Conservation (phyloP, 305 asterid species). For the Plantago coronopus region DNA sequence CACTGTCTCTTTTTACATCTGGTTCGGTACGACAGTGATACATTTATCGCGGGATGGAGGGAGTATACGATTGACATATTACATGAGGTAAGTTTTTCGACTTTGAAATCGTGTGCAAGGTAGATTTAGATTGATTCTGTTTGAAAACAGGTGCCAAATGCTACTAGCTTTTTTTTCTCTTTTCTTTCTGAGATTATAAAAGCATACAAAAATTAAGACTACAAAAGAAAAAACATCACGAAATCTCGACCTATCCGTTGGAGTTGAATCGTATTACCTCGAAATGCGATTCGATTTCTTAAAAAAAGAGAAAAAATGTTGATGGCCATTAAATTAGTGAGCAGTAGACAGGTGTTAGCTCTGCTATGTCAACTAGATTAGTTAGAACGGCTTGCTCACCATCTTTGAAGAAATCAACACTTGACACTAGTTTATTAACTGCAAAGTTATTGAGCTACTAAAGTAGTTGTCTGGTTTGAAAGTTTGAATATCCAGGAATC, state of each 20-base stretch:
- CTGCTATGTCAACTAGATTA: slow-evolving; percentile 1
- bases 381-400: background rate
- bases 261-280: too few species aligned
- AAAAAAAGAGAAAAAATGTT: background rate
- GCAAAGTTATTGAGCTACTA: background rate
- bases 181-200: too few species aligned
- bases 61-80: background rate
- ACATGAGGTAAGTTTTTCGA: background rate
- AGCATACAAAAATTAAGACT: too few species aligned
- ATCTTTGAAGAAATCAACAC: background rate
- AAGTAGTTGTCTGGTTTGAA: background rate
- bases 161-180: too few species aligned
- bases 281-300: too few species aligned
- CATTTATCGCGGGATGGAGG: too few species aligned
- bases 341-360: background rate
- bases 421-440: background rate
- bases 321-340: background rate
- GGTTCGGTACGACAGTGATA: too few species aligned
- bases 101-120: background rate
- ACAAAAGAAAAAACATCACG: background rate
- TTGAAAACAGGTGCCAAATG: background rate
- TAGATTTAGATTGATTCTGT: background rate
- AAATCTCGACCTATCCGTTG: too few species aligned
- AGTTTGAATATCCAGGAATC: background rate
- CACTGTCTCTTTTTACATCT: too few species aligned